Evolutionary conservation across 805 yeast genomes (phyloP).

Genomic region (Hanseniaspora clermontiae): DNA sequence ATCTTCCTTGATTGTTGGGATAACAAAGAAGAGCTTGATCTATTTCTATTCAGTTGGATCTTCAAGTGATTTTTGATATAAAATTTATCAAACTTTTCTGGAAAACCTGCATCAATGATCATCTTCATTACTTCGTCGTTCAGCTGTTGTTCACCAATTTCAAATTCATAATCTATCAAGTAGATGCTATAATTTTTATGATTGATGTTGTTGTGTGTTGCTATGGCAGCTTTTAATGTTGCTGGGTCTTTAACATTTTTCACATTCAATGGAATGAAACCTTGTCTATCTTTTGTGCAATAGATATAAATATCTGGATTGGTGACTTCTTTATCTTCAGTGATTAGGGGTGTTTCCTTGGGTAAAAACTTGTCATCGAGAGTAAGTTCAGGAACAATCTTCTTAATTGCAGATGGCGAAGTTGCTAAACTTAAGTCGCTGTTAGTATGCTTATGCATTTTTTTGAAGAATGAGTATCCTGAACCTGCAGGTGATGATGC

Average conservation of each 20-base stretch:
- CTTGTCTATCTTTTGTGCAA: conserved; percentile 49
- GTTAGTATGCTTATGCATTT: conserved; percentile 52
- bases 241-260: conserved; percentile 24
- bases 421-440: conserved; percentile 27
- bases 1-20: conserved; percentile 21
- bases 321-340: conserved; percentile 13
- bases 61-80: conserved; percentile 23
- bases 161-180: conserved; percentile 56
- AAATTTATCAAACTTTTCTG: conserved; percentile 16
- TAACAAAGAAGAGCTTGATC: conserved; percentile 15
- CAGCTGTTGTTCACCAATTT: conserved; percentile 40
- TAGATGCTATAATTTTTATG: conserved; percentile 32
- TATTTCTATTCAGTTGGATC: conserved; percentile 17
- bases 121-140: conserved; percentile 27
- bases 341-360: conserved; percentile 15
- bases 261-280: conserved; percentile 40
- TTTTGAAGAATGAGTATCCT: conserved; percentile 38
- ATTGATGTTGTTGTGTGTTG: conserved; percentile 27
- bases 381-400: not conserved
- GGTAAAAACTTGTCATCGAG: conserved; percentile 18
- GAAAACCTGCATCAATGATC: conserved; percentile 20
- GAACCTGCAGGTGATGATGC: conserved; percentile 19
- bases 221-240: conserved; percentile 32
- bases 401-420: not conserved
- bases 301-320: conserved; percentile 32